Evolutionary conservation across 2,329 filamentous ascomycete species (phyloP), one percentile per base, ranked within the genome.

Genomic region (Clathrospora elynae): DNA sequence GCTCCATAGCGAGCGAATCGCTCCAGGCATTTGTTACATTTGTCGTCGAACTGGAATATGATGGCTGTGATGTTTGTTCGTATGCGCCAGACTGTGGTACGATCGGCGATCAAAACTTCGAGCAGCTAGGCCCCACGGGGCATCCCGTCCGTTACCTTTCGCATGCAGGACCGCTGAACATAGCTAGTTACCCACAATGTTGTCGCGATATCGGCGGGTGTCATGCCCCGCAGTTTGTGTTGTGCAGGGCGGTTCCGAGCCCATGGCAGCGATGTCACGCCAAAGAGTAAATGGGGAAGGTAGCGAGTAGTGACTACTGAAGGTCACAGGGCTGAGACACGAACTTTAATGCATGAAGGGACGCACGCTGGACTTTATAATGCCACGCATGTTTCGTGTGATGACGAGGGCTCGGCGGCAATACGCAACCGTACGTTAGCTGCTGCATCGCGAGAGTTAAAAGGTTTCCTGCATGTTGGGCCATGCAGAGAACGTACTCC

Each of bases 241-340:
- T 34, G 26, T 26, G 14, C 19, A 12, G n/a, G 18, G 9, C 16
- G 18, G 23, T 33, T 28, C 16, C 25, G 13, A 30, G 14, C n/a
- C 17, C 12, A 35, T 19, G 33, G 36, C 33, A 25, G 17, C 22
- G 14, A 30, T 29, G 43, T 49, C 19, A 39, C 35, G 20, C 35
- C 6, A 35, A 30, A 25, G 5, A 31, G 20, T 34, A 29, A 16
- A 49, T 36, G 10, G 31, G 43, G 36, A 49, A 49, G 42, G 42
- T 38, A 26, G 37, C 20, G 28, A 20, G 5, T 16, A 19, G 26
- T 38, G 32, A 26, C n/a, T 23, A 17, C 18, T 23, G 39, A 14
- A 26, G 35, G 34, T 22, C 31, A 53, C 46, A 50, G 13, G 47
- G 41, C 41, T 43, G 35, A 43, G 23, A 42, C 11, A 22, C 32